These are phyloP conservation scores for Penicillium sp. DNA, from an alignment of 2,329 filamentous ascomycete genomes.

Conservation along the genomic window DNA sequence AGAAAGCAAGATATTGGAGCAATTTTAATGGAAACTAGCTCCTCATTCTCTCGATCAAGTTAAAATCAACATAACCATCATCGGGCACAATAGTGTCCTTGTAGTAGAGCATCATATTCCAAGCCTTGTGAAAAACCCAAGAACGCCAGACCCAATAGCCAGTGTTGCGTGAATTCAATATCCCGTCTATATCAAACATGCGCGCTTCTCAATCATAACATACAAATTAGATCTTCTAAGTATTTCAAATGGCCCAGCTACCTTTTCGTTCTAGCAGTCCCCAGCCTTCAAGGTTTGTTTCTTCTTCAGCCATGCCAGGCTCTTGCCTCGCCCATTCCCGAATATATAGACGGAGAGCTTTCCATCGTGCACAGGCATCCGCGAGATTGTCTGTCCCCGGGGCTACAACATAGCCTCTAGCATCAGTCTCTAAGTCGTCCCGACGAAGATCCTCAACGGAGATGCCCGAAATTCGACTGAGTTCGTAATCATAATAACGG, in stretches of 20 bases:
- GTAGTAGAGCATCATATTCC: not conserved
- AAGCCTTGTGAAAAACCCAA: not conserved
- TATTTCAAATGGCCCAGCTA: slow-evolving; percentile 65
- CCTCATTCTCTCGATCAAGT: not conserved
- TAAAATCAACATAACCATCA: no score
- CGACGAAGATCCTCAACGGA: slow-evolving; percentile 65
- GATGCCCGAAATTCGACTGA: slow-evolving; percentile 75
- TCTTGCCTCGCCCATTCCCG: slow-evolving; percentile 87
- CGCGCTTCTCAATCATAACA: not conserved
- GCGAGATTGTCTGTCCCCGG: slow-evolving; percentile 50
- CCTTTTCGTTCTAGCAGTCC: slow-evolving; percentile 58
- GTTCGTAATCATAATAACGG: slow-evolving; percentile 76
- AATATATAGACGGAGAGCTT: slow-evolving; percentile 78
- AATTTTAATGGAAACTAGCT: not conserved
- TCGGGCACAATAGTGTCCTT: not conserved
- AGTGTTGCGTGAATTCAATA: not conserved
- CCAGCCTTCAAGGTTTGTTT: slow-evolving; percentile 60
- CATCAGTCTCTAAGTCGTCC: slow-evolving; percentile 65
- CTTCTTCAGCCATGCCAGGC: slow-evolving; percentile 63
- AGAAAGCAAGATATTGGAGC: not conserved
- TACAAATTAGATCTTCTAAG: not conserved
- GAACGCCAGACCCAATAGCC: not conserved
- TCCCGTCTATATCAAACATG: not conserved
- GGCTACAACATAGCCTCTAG: slow-evolving; percentile 69
- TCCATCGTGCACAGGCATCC: slow-evolving; percentile 69